Evolutionary conservation across 164 flowering plant genomes (phyloP).

Genomic region (Stephania yunnanensis): DNA sequence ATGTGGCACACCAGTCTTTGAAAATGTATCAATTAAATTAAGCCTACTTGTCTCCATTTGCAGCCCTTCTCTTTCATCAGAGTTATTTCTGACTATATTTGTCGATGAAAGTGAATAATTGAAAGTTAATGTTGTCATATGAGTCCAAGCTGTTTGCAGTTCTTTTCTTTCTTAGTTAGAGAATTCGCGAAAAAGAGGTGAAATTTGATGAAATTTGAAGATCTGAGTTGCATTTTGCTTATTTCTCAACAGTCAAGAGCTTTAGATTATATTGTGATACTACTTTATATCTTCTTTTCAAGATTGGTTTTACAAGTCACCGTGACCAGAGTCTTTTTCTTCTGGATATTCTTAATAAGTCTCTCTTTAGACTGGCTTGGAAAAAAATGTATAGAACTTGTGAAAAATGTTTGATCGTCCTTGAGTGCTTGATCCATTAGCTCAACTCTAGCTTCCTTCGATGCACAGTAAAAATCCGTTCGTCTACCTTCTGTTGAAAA

Average conservation of each 20-base stretch:
- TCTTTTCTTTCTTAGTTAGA: too few species aligned
- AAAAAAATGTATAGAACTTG: neutral
- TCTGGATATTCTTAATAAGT: neutral
- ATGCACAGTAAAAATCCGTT: too few species aligned
- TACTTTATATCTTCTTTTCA: neutral
- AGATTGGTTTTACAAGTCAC: neutral
- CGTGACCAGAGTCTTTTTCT: neutral
- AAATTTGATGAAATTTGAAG: neutral
- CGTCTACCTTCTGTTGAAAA: too few species aligned
- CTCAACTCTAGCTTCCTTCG: too few species aligned
- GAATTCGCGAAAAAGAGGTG: neutral
- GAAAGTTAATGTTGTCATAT: too few species aligned
- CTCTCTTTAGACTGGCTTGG: neutral
- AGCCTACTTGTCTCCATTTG: neutral
- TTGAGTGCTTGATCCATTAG: neutral
- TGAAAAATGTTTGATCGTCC: neutral
- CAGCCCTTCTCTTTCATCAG: neutral
- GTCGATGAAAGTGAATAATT: neutral
- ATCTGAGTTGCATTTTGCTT: neutral
- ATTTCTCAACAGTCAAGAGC: neutral
- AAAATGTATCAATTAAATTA: neutral
- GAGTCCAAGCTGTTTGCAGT: too few species aligned
- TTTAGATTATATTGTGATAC: neutral
- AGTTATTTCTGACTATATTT: too few species aligned
- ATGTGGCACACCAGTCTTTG: neutral